Conservation (phyloP, 2,329 filamentous ascomycete species). For the Emergomyces orientalis region DNA sequence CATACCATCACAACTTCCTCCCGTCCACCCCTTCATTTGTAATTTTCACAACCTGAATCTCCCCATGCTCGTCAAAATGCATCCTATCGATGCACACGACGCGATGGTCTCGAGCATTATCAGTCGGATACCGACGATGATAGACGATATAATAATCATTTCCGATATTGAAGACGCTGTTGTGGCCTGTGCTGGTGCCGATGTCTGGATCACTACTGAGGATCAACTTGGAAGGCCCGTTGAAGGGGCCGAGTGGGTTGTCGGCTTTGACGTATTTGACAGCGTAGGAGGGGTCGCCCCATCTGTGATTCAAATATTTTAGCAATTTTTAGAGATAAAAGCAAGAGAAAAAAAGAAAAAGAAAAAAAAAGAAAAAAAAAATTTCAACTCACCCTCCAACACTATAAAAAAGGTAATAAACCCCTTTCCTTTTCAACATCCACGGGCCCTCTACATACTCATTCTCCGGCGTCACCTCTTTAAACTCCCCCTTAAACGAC, state of each 20-base stretch:
- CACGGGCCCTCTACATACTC: constrained; percentile 39
- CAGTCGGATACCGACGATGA: constrained; percentile 39
- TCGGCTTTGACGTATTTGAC: constrained; percentile 38
- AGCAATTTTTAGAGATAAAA: not conserved
- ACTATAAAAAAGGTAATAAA: constrained; percentile 41
- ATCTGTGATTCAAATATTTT: constrained; percentile 20
- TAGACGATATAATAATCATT: constrained; percentile 40
- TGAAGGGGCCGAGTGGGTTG: constrained; percentile 38
- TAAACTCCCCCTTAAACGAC: constrained; percentile 36
- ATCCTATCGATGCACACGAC: constrained; percentile 42
- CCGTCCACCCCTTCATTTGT: constrained; percentile 23
- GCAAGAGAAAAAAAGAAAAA: not conserved
- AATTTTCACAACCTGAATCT: constrained; percentile 37
- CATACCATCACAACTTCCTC: constrained; percentile 9
- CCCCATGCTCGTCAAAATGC: constrained; percentile 38
- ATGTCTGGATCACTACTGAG: constrained; percentile 23
- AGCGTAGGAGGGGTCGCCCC: constrained; percentile 40
- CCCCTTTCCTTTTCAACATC: constrained; percentile 36
- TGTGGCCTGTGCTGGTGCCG: constrained; percentile 33
- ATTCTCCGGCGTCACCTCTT: constrained; percentile 39
- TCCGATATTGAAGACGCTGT: constrained; percentile 35
- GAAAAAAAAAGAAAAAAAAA: not conserved
- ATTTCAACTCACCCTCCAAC: constrained; percentile 28
- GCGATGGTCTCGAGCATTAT: constrained; percentile 40
- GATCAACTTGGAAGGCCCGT: constrained; percentile 29